These are phyloP conservation scores for Penicillium fimorum DNA, from an alignment of 495 filamentous ascomycete genomes.

Conservation along the genomic window DNA sequence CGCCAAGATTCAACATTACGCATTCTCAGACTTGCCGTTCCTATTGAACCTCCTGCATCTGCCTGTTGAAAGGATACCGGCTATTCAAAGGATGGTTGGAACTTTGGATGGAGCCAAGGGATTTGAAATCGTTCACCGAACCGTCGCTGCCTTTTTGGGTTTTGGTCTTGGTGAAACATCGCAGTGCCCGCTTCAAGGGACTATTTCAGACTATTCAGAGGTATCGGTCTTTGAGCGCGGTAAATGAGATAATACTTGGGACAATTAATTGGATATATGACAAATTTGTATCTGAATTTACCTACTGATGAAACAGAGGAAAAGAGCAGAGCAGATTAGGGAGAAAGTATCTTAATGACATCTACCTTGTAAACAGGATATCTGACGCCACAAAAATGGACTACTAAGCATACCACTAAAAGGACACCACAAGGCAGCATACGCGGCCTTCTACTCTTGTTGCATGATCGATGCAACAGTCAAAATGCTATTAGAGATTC, in stretches of 20 bases:
- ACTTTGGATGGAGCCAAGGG: background rate
- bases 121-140: constrained; percentile 2
- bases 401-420: too few species aligned
- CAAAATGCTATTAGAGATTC: too few species aligned
- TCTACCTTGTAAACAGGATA: too few species aligned
- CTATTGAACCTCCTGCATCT: constrained; percentile 16
- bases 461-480: too few species aligned
- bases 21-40: constrained; percentile 49
- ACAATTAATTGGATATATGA: background rate
- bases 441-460: too few species aligned
- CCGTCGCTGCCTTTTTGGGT: background rate
- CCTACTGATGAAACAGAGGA: background rate
- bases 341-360: too few species aligned
- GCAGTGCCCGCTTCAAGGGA: constrained; percentile 23
- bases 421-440: too few species aligned
- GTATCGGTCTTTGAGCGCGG: background rate
- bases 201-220: background rate
- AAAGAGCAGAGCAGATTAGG: too few species aligned
- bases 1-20: constrained; percentile 23
- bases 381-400: too few species aligned
- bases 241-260: background rate
- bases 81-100: background rate
- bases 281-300: background rate
- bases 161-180: background rate
- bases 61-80: background rate